phyloP scores from a whole-genome alignment of 2,329 filamentous ascomycete species.

The Trichothecium roseum region DNA sequence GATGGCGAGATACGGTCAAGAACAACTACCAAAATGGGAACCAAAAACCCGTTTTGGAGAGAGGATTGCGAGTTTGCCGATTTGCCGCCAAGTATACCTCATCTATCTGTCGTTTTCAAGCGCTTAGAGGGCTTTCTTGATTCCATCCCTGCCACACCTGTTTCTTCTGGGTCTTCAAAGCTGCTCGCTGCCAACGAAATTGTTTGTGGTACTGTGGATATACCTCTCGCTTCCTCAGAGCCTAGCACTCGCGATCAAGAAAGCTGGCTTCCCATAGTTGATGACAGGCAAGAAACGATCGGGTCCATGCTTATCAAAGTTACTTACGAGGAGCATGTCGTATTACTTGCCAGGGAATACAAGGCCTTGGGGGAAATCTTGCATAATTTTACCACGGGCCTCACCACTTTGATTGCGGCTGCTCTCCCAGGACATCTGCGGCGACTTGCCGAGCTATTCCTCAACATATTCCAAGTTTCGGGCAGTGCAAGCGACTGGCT shows the following conservation, averaged over 20 bases:
- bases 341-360: slow-evolving; percentile 80
- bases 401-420: slow-evolving; percentile 77
- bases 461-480: slow-evolving; percentile 94
- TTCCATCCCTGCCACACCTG: slow-evolving; percentile 24
- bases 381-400: slow-evolving; percentile 71
- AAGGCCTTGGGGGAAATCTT: slow-evolving; percentile 70
- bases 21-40: slow-evolving; percentile 61
- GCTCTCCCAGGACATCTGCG: slow-evolving; percentile 69
- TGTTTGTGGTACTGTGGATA: slow-evolving; percentile 64
- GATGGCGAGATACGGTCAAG: slow-evolving; percentile 71
- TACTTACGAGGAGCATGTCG: slow-evolving; percentile 78
- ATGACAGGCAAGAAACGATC: slow-evolving; percentile 64
- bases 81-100: slow-evolving; percentile 58
- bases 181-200: slow-evolving; percentile 36
- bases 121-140: slow-evolving; percentile 43
- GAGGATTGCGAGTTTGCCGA: slow-evolving; percentile 72
- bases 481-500: slow-evolving; percentile 81
- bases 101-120: slow-evolving; percentile 63
- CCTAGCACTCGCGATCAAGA: slow-evolving; percentile 63
- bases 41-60: slow-evolving; percentile 70
- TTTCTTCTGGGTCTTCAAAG: slow-evolving; percentile 16
- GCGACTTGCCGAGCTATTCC: slow-evolving; percentile 70
- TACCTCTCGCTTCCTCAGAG: slow-evolving; percentile 70
- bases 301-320: slow-evolving; percentile 80
- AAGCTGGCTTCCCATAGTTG: slow-evolving; percentile 76